Evolutionary conservation across 2,329 filamentous ascomycete species (phyloP).

Genomic region (Aspergillus aculeatus): DNA sequence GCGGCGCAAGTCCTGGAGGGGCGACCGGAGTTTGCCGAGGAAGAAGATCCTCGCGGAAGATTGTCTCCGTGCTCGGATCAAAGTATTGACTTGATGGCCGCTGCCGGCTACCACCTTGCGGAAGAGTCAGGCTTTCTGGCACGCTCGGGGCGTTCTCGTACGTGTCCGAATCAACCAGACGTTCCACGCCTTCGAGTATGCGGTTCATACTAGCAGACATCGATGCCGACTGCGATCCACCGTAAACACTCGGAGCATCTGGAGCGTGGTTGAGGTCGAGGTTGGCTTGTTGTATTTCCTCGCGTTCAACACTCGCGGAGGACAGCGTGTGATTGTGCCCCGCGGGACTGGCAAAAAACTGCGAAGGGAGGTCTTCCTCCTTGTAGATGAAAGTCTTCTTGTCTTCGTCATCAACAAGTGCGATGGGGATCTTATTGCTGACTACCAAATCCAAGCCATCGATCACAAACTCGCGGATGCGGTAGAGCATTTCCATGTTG

Average conservation of each 20-base stretch:
- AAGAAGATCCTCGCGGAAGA: slow-evolving; percentile 25
- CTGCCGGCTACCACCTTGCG: slow-evolving; percentile 21
- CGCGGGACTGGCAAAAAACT: slow-evolving; percentile 49
- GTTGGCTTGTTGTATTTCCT: slow-evolving; percentile 34
- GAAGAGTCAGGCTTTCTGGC: slow-evolving; percentile 28
- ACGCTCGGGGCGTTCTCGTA: slow-evolving; percentile 35
- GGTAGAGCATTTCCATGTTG: slow-evolving; percentile 65
- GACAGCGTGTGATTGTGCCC: slow-evolving; percentile 42
- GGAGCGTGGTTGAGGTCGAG: slow-evolving; percentile 25
- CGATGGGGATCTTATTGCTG: slow-evolving; percentile 50
- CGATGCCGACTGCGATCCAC: slow-evolving; percentile 48
- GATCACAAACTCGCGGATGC: slow-evolving; percentile 62
- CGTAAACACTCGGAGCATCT: slow-evolving; percentile 35
- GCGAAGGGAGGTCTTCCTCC: slow-evolving; percentile 53
- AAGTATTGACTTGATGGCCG: slow-evolving; percentile 26
- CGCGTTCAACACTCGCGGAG: slow-evolving; percentile 42
- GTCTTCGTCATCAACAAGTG: slow-evolving; percentile 46
- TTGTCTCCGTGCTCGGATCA: slow-evolving; percentile 19
- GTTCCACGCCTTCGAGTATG: slow-evolving; percentile 41
- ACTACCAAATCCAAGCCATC: slow-evolving; percentile 61
- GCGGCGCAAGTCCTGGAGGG: slow-evolving; percentile 35
- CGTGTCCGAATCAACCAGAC: slow-evolving; percentile 41
- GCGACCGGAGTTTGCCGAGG: slow-evolving; percentile 30
- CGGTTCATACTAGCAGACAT: slow-evolving; percentile 44
- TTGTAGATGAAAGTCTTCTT: slow-evolving; percentile 52